These are phyloP conservation scores for Auricularia auricula-judae DNA, from an alignment of 768 basidiomycete genomes.

Conservation along the genomic window DNA sequence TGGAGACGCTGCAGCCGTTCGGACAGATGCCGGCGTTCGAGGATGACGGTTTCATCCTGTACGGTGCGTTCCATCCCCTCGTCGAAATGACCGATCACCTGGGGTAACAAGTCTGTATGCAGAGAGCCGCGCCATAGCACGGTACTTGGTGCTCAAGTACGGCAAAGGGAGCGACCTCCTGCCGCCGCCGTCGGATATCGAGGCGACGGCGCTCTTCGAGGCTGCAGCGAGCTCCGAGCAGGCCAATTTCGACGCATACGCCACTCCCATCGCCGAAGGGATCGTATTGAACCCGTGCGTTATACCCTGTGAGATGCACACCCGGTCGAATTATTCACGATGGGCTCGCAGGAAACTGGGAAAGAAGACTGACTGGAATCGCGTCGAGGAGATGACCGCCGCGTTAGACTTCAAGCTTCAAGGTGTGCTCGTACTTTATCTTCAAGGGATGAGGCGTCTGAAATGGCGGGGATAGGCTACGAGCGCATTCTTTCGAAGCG, in stretches of 20 bases:
- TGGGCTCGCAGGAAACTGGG: background rate
- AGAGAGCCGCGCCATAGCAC: constrained; percentile 46
- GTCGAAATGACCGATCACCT: too few species aligned
- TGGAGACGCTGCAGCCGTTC: constrained; percentile 42
- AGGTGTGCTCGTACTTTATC: constrained; percentile 10
- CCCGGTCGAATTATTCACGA: too few species aligned
- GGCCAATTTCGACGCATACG: constrained; percentile 42
- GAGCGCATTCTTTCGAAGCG: constrained; percentile 45
- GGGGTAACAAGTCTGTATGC: background rate
- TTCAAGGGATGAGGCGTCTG: background rate
- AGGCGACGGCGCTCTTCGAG: constrained; percentile 35
- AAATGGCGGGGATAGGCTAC: constrained; percentile 19
- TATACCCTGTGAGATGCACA: background rate
- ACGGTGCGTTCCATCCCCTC: constrained; percentile 15
- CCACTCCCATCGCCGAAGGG: constrained; percentile 31
- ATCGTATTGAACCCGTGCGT: constrained; percentile 9
- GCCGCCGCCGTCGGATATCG: constrained; percentile 26
- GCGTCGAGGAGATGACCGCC: constrained; percentile 6
- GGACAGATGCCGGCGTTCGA: constrained; percentile 50
- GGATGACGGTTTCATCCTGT: constrained; percentile 53
- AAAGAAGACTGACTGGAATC: background rate
- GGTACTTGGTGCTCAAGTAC: constrained; percentile 49
- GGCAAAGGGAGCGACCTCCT: constrained; percentile 33
- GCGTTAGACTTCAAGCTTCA: constrained; percentile 31
- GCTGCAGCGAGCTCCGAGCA: constrained; percentile 39